Base-by-base conservation (phyloP, 495 filamentous ascomycete genomes). In the Xylaria nigripes region DNA sequence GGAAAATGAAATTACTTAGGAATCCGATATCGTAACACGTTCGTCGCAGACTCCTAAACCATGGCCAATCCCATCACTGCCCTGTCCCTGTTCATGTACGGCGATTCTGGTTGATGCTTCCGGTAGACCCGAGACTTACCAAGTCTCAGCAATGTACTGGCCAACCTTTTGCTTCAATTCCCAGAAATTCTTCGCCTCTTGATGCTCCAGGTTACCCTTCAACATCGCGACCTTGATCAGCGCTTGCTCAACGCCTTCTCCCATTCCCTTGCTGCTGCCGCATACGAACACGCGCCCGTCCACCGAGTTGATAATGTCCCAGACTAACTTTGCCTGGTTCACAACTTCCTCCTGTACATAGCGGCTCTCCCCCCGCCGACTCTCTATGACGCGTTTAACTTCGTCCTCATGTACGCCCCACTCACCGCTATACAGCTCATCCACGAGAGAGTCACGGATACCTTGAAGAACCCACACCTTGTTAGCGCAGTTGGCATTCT, bases 391-490 rank as follows among this genome's bases (percentile, higher is more conserved):
- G 41, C 83, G 86, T 71, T 95, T 95, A 54, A 98, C 89, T 69
- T 95, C 84, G 38, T 84, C 80, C 68, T 97, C 93, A 54, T 95
- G 84, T 7, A 93, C 89, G 55, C 93, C 93, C 84, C 94, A 95
- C 66, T 98, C 93, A 55, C 93, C 93, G 38, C 82, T 86, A 72
- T 98, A 98, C 12, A 98, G 77, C 73, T 98, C 93, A 61, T 98
- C 93, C 23, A 97, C 79, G 1, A 91, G 76, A 12, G 86, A 87
- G 69, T 98, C 93, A 2, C 93, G 86, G 25, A 97, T 81, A n/a
- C 93, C 93, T 70, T 98, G 93, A 40, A 98, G 81, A 45, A 98
- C 92, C 93, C 93, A 98, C 60, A 97, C 93, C 72, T 98, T 98
- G 74, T 97, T 98, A 45, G 90, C 91, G 68, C 93, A 96, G 71